Conservation (phyloP, 2,329 filamentous ascomycete species). For the Colletotrichum lindemuthianum region DNA sequence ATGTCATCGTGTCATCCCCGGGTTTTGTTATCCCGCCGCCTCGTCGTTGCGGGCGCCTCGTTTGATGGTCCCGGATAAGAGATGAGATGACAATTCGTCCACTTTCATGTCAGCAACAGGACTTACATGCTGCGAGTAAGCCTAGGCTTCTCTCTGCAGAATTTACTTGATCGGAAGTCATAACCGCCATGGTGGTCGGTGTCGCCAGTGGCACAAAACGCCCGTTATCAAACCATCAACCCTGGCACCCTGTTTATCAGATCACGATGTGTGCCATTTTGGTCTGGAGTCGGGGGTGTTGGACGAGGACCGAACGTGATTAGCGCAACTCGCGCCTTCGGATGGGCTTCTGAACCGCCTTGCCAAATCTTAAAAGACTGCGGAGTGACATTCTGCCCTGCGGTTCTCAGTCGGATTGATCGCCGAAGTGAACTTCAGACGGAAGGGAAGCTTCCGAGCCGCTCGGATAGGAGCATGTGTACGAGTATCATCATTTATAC, state of each 20-base stretch:
- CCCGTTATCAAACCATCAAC: too few species aligned
- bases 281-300: too few species aligned
- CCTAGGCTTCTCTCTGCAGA: neutral
- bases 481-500: neutral
- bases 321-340: too few species aligned
- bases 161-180: neutral
- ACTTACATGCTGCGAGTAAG: neutral
- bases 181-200: neutral
- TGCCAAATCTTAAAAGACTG: constrained; percentile 5
- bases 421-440: constrained; percentile 10
- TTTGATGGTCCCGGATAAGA: too few species aligned
- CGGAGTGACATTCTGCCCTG: neutral
- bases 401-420: neutral
- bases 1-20: neutral
- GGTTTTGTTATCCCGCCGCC: neutral
- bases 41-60: too few species aligned
- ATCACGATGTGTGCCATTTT: too few species aligned
- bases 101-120: constrained; percentile 23
- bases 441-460: neutral
- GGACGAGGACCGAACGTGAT: too few species aligned
- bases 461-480: neutral
- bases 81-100: neutral
- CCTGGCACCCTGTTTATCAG: too few species aligned
- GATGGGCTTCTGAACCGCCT: neutral
- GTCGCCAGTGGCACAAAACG: neutral